Base-by-base conservation (phyloP, 2,329 filamentous ascomycete species). In the Orbilia blumenaviensis region DNA sequence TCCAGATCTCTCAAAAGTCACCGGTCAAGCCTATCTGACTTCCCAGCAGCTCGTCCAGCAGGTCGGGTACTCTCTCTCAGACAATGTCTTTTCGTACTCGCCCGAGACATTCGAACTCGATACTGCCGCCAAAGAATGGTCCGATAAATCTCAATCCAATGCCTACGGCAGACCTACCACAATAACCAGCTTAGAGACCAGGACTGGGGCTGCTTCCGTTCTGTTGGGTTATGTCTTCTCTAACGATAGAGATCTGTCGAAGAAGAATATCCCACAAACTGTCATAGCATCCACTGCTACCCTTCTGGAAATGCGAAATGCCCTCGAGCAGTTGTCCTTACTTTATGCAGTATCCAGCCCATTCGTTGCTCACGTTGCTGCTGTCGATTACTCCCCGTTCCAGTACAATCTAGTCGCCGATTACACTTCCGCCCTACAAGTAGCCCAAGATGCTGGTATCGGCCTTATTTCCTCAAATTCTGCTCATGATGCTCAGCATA, bases 141-240 rank as follows among this genome's bases (percentile, higher is more conserved):
- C 89, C 58, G 83, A 85, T 27, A 84, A 88, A 78, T 85, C 88
- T 77, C 90, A 93, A 82, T 86, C 87, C 82, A 99, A 99, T 85
- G 89, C 91, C 78, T 89, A 69, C 36, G 52, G 42, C 18, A 42
- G 66, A 56, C 16, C 58, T 10, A 94, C 95, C 56, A 86, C 89
- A 12, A 89, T 98, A 52, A 87, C 94, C 76, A 85, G 91, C 23
- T 89, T 97, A 81, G 91, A 99, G 85, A 96, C 94, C 46, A 88
- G 95, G 64, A 89, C 91, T 68, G 95, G 95, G 73, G 95, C 95
- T 63, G 95, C 94, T 67, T 90, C 92, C 78, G 91, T 98, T 81
- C 93, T 95, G 21, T 88, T 99, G 56, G 95, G 95, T 69, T 99
- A 99, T 85, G 92, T 98, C 83, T 99, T 98, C 87, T 97, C 94